Base-by-base conservation (phyloP, 371 early-diverging fungal species). In the Funneliformis caledonium region DNA sequence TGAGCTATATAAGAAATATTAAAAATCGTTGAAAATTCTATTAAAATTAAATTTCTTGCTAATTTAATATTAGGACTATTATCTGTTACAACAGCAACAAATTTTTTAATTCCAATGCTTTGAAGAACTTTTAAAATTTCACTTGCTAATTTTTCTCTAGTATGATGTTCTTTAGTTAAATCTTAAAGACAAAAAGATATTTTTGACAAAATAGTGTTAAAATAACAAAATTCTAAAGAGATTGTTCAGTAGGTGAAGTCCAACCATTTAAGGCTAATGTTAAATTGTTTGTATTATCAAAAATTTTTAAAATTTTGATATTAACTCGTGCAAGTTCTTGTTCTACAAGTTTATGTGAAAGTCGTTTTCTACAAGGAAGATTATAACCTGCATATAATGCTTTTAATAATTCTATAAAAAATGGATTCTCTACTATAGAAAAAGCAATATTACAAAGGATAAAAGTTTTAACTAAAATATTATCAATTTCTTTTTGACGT, bases 151-250 rank as follows among this genome's bases (percentile, higher is more conserved):
- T 33, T 56, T 37, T 56, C 12, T 0, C 31, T 31, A 12, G 59
- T 73, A 14, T 73, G 74, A 31, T 33, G 10, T 5, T 4, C 2
- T 33, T 14, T 0, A 33, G 43, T 59, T 8, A 59, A 74, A 59
- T 19, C 7, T 14, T 1, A 2, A 74, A 10, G 7, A 11, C 19
- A 33, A 14, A 74, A 26, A 74, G 37, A 60, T 60, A 74, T 43
- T 74, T 2, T 9, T 74, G 11, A 26, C 16, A 37, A 19, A 16
- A n/a, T 3, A n/a, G 11, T 31, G 59, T 74, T 16, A 31, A 33
- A 16, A 74, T 42, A 31, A 74, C 1, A 74, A 74, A 74, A 60
- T 74, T 74, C 16, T 16, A 74, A 6, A 74, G 5, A 16, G 60
- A 74, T 11, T 9, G 10, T 0, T 5, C 1, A 26, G 4, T 70